Evolutionary conservation across 2,329 filamentous ascomycete species (phyloP), one percentile per base, ranked within the genome.

Genomic region (Passalora sequoiae): DNA sequence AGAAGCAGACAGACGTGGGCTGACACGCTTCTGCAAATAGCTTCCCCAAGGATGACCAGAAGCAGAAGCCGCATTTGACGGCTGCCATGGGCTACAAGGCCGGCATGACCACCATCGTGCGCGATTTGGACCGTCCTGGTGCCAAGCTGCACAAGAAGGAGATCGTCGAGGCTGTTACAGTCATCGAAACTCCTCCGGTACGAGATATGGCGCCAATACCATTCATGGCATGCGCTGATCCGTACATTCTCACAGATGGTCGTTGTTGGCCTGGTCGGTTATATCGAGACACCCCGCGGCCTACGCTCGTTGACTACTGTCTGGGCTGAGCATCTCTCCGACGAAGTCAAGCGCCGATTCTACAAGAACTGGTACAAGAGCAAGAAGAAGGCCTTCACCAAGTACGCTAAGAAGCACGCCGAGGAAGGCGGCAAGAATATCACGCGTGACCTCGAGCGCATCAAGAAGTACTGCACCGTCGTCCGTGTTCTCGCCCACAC

Each of bases 331-430:
- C 92, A 98, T 74, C 75, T 98, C 74, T 87, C 86, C 76, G 92
- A 98, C 74, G 92, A 97, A 78, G 71, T 98, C 74, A 95, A 95
- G 85, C 87, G 92, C 68, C 87, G 92, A 71, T 98, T 98, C 88
- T 98, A 98, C 87, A 97, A 97, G 89, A 98, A 98, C 86, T 98
- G 92, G 92, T 98, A 98, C 86, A 95, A 95, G 86, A 89, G 83
- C 82, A 98, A 98, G 89, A 97, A 96, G 88, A 98, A 98, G 91
- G 92, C 92, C 55, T 98, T 98, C 81, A 98, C 92, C 81, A 96
- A 94, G 81, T 98, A 98, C 78, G 88, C 92, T 80, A 98, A 97
- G 88, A 91, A 94, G 84, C 88, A 97, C 84, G 89, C 91, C 57
- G 91, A 97, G 80, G 84, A 76, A 78, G 86, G 74, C 75, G 89